Percentiles rank a stretch among this genome's conserved stretches.
These are phyloP conservation scores for Fusarium tuaranense DNA, from an alignment of 2,329 filamentous ascomycete genomes.

Conservation along the genomic window DNA sequence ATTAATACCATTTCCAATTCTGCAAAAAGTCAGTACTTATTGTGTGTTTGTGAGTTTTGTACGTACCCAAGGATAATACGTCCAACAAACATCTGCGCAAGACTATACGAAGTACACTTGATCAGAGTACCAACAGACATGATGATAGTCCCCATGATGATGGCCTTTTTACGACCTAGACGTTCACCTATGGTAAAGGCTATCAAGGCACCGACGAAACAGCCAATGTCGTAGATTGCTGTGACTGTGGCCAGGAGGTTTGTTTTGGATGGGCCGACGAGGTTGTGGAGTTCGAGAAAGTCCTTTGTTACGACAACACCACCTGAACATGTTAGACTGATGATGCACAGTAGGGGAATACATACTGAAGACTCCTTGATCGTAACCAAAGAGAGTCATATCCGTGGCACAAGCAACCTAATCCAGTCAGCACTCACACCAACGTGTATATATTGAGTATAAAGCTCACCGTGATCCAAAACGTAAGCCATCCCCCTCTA, in stretches of 20 bases:
- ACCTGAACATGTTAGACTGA: background rate
- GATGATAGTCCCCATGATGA: constrained; percentile 16
- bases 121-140: constrained; percentile 29
- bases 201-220: constrained; percentile 22
- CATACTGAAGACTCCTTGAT: constrained; percentile 21
- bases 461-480: constrained; percentile 25
- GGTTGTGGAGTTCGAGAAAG: constrained; percentile 26
- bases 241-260: constrained; percentile 27
- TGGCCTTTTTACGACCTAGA: constrained; percentile 23
- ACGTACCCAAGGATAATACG: constrained; percentile 23
- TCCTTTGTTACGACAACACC: constrained; percentile 25
- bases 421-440: background rate
- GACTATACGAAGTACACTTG: constrained; percentile 25
- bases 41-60: fast-evolving
- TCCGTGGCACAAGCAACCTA: constrained; percentile 27
- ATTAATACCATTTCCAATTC: constrained; percentile 48
- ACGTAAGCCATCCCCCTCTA: constrained; percentile 29
- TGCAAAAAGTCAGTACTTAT: background rate
- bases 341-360: background rate
- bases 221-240: constrained; percentile 29
- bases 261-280: constrained; percentile 20
- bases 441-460: too few species aligned
- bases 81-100: constrained; percentile 26
- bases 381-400: constrained; percentile 26
- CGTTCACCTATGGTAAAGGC: constrained; percentile 23